Conservation (phyloP, 768 basidiomycete species). For the Lactifluus subvellereus region DNA sequence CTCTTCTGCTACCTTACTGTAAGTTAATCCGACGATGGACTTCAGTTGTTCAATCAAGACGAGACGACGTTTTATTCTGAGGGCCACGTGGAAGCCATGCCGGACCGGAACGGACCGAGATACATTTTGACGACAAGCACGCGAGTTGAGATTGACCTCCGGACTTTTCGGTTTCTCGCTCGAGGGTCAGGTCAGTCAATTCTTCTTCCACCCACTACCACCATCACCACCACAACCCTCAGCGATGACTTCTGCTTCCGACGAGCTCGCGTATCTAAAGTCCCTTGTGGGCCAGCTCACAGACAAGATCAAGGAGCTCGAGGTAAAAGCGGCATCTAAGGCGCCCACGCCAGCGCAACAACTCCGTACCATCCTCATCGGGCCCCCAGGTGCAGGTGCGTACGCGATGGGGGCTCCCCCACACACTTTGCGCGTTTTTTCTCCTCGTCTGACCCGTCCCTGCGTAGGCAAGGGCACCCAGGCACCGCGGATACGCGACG, state of each 20-base stretch:
- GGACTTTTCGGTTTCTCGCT: neutral
- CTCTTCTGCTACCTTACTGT: no score
- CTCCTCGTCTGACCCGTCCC: neutral
- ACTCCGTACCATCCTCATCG: conserved; percentile 87
- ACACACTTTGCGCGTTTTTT: neutral
- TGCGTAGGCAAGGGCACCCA: conserved; percentile 92
- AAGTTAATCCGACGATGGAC: no score
- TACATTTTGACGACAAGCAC: no score
- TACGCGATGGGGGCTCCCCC: conserved; percentile 3
- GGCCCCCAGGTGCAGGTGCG: conserved; percentile 95
- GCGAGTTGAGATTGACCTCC: neutral
- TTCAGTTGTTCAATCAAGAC: no score
- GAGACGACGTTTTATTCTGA: neutral
- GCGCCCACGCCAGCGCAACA: conserved; percentile 61
- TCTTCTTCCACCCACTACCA: neutral
- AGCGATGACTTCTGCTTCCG: conserved; percentile 51
- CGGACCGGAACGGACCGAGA: neutral
- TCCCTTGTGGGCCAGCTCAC: conserved; percentile 83
- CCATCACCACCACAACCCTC: neutral
- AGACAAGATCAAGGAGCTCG: conserved; percentile 78
- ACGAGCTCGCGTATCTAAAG: conserved; percentile 95
- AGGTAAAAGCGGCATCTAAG: conserved; percentile 49
- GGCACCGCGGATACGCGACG: conserved; percentile 85
- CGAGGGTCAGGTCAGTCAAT: no score
- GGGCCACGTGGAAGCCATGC: neutral